Evolutionary conservation across 2,329 filamentous ascomycete genomes (phyloP).

Genomic region (Esteya vermicola): DNA sequence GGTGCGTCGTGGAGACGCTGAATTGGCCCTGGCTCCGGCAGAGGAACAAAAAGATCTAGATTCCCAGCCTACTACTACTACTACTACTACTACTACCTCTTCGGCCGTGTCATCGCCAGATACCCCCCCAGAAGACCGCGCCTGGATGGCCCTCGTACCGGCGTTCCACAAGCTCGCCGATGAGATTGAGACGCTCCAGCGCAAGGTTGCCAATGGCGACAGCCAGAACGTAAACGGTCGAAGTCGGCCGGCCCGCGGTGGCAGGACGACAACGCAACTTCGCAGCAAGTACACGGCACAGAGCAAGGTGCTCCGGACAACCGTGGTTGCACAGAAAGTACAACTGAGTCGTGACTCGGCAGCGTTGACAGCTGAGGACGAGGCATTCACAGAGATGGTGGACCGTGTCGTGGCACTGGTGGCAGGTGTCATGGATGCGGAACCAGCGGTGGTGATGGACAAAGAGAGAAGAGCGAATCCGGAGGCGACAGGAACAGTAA

Average conservation of each 20-base stretch:
- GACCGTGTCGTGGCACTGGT: constrained; percentile 39
- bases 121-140: no score
- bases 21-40: constrained; percentile 22
- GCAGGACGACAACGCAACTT: constrained; percentile 25
- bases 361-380: constrained; percentile 55
- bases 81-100: no score
- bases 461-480: neutral
- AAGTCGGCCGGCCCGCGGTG: neutral
- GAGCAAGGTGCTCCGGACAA: constrained; percentile 57
- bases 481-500: neutral
- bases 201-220: constrained; percentile 27
- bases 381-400: constrained; percentile 52
- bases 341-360: constrained; percentile 65
- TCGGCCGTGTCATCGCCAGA: no score
- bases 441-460: constrained; percentile 18
- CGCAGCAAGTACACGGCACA: constrained; percentile 64
- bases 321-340: constrained; percentile 68
- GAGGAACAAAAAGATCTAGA: constrained; percentile 8
- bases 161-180: constrained; percentile 26
- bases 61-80: no score
- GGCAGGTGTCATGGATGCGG: constrained; percentile 19
- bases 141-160: constrained; percentile 13
- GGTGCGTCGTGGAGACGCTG: constrained; percentile 20
- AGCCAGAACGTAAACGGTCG: constrained; percentile 22
- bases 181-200: constrained; percentile 31